phyloP scores from a whole-genome alignment of 768 basidiomycete species.

The Mycena vitilis region DNA sequence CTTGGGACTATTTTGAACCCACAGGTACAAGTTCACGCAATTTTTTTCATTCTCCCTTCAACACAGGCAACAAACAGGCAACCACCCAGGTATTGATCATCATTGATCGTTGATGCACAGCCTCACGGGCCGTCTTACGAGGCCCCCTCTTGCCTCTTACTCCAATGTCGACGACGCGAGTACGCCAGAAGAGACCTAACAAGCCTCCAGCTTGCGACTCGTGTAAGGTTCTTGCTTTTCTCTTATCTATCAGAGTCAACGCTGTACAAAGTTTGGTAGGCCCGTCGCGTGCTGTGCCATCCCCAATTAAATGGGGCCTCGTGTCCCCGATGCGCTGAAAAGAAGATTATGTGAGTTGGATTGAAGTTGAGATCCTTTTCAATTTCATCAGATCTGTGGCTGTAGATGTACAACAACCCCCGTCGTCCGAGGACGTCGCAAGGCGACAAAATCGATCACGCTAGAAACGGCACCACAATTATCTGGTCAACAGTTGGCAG shows the following conservation, averaged over 20 bases:
- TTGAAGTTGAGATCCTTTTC: background rate
- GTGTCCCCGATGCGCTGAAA: slow-evolving; percentile 15
- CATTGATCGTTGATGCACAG: too few relatives aligned
- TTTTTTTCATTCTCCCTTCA: too few relatives aligned
- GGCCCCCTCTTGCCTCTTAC: background rate
- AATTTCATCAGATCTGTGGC: too few relatives aligned
- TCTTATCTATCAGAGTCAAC: background rate
- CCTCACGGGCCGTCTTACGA: too few relatives aligned
- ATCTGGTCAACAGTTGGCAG: background rate
- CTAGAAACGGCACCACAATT: background rate
- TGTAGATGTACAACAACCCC: slow-evolving; percentile 18
- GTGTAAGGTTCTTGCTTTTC: background rate
- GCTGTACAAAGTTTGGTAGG: background rate
- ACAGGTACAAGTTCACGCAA: too few relatives aligned
- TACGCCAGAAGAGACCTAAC: background rate
- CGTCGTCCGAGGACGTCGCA: background rate
- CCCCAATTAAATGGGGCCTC: slow-evolving; percentile 8
- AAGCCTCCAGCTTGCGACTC: slow-evolving; percentile 6
- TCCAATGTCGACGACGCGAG: background rate
- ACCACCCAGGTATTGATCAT: too few relatives aligned
- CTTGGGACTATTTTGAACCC: too few relatives aligned
- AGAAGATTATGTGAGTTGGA: background rate
- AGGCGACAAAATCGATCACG: background rate
- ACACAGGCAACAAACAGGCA: too few relatives aligned
- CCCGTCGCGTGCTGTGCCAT: slow-evolving; percentile 18